phyloP scores from a whole-genome alignment of 306 rosid species.

The Dryas drummondii region DNA sequence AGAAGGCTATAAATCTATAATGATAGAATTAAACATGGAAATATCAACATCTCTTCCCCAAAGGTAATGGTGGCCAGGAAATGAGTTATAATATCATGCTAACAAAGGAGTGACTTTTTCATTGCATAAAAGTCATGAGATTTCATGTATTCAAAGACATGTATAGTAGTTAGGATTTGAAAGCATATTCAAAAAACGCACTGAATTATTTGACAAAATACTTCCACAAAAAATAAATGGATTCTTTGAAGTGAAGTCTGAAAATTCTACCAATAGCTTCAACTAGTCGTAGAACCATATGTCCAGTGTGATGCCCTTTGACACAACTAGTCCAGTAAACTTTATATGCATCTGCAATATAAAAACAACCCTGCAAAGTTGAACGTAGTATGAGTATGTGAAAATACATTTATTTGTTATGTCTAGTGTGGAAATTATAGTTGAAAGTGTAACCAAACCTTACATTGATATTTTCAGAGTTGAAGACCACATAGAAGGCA shows the following conservation, averaged over 20 bases:
- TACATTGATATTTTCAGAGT: background rate
- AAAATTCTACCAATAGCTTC: conserved; percentile 85
- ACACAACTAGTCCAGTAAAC: conserved; percentile 90
- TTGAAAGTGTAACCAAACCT: background rate
- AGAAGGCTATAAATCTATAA: background rate
- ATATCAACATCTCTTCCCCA: background rate
- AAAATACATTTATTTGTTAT: background rate
- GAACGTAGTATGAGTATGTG: conserved; percentile 25
- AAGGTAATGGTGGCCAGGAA: conserved; percentile 5
- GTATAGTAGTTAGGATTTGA: background rate
- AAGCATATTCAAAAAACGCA: background rate
- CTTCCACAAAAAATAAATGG: background rate
- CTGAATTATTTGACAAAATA: background rate
- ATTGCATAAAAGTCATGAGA: background rate
- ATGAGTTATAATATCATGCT: background rate
- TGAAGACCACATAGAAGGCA: background rate
- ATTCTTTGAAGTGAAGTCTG: background rate
- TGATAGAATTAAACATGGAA: background rate
- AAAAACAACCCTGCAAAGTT: conserved; percentile 73
- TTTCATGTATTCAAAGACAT: background rate
- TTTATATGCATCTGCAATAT: conserved; percentile 79
- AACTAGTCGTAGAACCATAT: conserved; percentile 83
- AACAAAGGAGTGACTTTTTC: background rate
- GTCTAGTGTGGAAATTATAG: background rate
- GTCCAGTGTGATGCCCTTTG: conserved; percentile 85